phyloP scores from a whole-genome alignment of 345 rosid genomes.

The Garcia nutans region DNA sequence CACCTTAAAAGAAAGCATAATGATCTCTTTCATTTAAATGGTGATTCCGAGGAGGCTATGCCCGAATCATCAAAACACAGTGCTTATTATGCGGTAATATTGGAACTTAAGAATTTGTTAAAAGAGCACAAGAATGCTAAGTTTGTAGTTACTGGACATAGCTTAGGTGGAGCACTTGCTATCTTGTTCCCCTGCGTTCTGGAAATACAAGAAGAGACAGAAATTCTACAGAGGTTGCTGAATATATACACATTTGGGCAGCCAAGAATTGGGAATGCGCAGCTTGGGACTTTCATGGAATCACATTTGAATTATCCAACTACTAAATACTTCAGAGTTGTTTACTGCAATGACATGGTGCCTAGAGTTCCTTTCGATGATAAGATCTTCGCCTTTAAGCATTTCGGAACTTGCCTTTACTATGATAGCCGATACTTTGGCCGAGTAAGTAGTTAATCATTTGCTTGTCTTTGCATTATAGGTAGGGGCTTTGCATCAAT shows the following conservation, averaged over 20 bases:
- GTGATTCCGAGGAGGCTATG: constrained; percentile 6
- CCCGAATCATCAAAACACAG: constrained; percentile 40
- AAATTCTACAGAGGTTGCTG: constrained; percentile 55
- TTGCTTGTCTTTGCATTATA: no score
- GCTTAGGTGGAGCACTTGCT: constrained; percentile 85
- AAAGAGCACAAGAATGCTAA: constrained; percentile 63
- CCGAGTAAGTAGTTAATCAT: constrained; percentile 37
- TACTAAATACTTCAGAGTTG: constrained; percentile 66
- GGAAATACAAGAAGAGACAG: constrained; percentile 57
- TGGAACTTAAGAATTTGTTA: constrained; percentile 55
- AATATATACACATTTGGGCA: constrained; percentile 84
- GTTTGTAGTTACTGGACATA: constrained; percentile 73
- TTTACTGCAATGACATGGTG: constrained; percentile 77
- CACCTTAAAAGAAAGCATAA: constrained; percentile 33
- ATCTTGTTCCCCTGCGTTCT: constrained; percentile 60
- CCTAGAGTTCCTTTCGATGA: constrained; percentile 84
- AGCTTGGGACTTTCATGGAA: constrained; percentile 62
- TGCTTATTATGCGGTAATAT: constrained; percentile 56
- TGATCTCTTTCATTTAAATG: constrained; percentile 4
- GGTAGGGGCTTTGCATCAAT: no score
- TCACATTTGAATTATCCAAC: constrained; percentile 46
- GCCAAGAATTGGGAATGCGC: constrained; percentile 71
- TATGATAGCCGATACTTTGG: constrained; percentile 61
- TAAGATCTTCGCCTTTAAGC: constrained; percentile 65
- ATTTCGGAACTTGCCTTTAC: constrained; percentile 77